Conservation (phyloP, 2,329 filamentous ascomycete species). For the Leptographium procerum region DNA sequence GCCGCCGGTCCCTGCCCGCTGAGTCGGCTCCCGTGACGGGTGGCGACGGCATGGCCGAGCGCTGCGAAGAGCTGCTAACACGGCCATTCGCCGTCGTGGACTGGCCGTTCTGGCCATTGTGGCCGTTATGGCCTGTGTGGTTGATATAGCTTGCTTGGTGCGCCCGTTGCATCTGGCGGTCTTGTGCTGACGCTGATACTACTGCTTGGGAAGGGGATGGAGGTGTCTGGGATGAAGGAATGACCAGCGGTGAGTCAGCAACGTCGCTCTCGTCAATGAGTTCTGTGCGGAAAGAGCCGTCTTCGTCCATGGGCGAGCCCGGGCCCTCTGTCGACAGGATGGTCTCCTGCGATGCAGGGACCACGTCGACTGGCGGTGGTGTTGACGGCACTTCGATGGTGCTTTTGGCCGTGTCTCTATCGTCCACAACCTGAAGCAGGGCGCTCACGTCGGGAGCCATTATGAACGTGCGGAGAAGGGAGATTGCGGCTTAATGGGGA, state of each 20-base stretch:
- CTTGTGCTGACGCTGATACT: too few relatives aligned
- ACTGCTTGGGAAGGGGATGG: conserved; percentile 45
- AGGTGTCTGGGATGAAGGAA: conserved; percentile 47
- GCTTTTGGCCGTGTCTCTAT: conserved; percentile 6
- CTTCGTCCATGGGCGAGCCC: conserved; percentile 38
- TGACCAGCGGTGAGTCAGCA: conserved; percentile 27
- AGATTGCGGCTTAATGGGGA: background rate
- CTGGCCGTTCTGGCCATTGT: background rate
- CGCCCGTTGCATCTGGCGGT: background rate
- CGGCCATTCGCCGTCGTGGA: conserved; percentile 13
- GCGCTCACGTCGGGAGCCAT: background rate
- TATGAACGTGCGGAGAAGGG: background rate
- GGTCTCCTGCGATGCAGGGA: conserved; percentile 36
- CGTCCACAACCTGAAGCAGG: background rate
- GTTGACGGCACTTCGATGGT: conserved; percentile 23
- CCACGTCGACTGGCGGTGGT: conserved; percentile 18
- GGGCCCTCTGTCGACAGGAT: conserved; percentile 47
- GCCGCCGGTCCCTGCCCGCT: conserved; percentile 12
- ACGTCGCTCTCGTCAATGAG: conserved; percentile 34
- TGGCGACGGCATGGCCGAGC: conserved; percentile 39
- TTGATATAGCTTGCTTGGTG: background rate
- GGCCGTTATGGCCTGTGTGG: background rate
- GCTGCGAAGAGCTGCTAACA: conserved; percentile 28
- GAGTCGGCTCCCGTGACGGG: conserved; percentile 34
- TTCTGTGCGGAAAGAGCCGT: conserved; percentile 38